These are phyloP conservation scores for Cephalotrichum gorgonifer DNA, from an alignment of 2,329 filamentous ascomycete species.

Conservation along the genomic window DNA sequence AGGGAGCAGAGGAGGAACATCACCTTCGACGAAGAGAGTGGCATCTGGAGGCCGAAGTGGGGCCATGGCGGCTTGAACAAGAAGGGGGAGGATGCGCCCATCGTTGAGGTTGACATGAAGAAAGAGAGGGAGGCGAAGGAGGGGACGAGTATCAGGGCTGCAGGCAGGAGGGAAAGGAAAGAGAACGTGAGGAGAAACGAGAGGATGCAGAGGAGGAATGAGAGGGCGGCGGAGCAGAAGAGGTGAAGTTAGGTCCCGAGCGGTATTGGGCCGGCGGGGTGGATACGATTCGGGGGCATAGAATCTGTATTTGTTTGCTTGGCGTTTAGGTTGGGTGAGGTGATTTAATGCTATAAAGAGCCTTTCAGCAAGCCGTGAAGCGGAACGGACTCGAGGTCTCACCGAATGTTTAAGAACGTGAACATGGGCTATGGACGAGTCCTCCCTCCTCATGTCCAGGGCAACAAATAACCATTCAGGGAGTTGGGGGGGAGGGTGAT, in stretches of 20 bases:
- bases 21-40: constrained; percentile 72
- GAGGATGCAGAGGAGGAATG: constrained; percentile 58
- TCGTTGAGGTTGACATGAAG: constrained; percentile 83
- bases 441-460: too few species aligned
- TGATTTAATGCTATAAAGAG: not conserved
- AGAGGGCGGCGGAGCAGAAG: constrained; percentile 28
- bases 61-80: constrained; percentile 89
- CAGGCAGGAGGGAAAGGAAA: constrained; percentile 51
- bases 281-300: not conserved
- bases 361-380: not conserved
- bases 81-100: constrained; percentile 71
- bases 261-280: not conserved
- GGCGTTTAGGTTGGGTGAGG: not conserved
- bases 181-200: constrained; percentile 65
- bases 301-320: not conserved
- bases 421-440: too few species aligned
- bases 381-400: not conserved
- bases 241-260: constrained; percentile 8
- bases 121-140: constrained; percentile 54
- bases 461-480: too few species aligned
- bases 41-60: constrained; percentile 91
- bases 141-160: constrained; percentile 50
- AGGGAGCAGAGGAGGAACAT: constrained; percentile 65
- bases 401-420: not conserved
- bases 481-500: too few species aligned